phyloP scores from a whole-genome alignment of 768 basidiomycete species.

The Russula compacta region DNA sequence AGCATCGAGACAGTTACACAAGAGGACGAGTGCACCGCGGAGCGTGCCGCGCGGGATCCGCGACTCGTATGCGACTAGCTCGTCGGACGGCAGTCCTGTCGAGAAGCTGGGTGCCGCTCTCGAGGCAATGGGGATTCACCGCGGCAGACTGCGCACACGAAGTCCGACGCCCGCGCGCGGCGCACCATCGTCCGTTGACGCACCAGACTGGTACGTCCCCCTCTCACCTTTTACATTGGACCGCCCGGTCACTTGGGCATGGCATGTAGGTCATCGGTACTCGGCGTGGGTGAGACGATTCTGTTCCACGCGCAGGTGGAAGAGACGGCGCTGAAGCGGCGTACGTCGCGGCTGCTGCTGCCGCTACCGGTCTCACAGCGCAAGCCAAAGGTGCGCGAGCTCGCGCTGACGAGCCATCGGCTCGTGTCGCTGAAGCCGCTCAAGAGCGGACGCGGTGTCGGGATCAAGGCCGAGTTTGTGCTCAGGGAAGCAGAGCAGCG shows the following conservation, averaged over 20 bases:
- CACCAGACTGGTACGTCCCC: slow-evolving; percentile 37
- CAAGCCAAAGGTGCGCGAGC: slow-evolving; percentile 43
- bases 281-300: slow-evolving; percentile 39
- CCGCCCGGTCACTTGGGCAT: background rate
- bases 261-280: slow-evolving; percentile 26
- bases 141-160: slow-evolving; percentile 45
- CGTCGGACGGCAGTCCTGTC: slow-evolving; percentile 40
- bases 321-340: slow-evolving; percentile 42
- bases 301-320: slow-evolving; percentile 48
- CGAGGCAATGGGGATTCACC: slow-evolving; percentile 29
- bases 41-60: slow-evolving; percentile 22
- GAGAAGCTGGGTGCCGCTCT: slow-evolving; percentile 30
- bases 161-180: slow-evolving; percentile 43
- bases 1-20: background rate
- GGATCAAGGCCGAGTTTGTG: slow-evolving; percentile 46
- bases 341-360: slow-evolving; percentile 45
- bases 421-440: slow-evolving; percentile 48
- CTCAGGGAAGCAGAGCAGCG: slow-evolving; percentile 25
- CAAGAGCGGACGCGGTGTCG: slow-evolving; percentile 30
- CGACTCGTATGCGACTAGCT: slow-evolving; percentile 35
- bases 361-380: slow-evolving; percentile 41
- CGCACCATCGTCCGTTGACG: slow-evolving; percentile 19
- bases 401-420: slow-evolving; percentile 49
- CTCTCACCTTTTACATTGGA: background rate
- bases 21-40: slow-evolving; percentile 20